Evolutionary conservation across 2,329 filamentous ascomycete species (phyloP).

Genomic region (Ceratocystis papillata): DNA sequence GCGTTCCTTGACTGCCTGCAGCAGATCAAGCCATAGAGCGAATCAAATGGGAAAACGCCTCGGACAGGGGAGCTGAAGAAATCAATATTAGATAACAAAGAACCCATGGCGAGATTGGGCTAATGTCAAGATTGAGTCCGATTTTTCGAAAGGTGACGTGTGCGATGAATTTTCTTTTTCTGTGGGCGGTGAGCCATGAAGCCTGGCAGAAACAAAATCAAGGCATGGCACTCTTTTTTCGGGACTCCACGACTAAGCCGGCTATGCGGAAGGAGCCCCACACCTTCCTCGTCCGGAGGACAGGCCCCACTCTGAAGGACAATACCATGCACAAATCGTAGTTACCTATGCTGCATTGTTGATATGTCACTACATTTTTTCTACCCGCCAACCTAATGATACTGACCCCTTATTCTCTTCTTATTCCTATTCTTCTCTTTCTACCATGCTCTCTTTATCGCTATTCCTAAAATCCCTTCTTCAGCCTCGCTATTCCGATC

Average conservation of each 20-base stretch:
- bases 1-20: not conserved
- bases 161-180: not conserved
- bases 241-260: not conserved
- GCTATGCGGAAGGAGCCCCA: not conserved
- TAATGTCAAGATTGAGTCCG: not conserved
- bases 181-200: not conserved
- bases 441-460: not conserved
- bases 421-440: not conserved
- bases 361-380: not conserved
- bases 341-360: not conserved
- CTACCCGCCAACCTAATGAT: not conserved
- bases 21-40: not conserved
- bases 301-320: not conserved
- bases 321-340: not conserved
- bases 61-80: not conserved
- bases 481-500: not conserved
- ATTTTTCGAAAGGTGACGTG: not conserved
- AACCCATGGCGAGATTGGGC: not conserved
- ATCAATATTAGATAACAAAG: not conserved
- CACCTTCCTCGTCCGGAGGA: not conserved
- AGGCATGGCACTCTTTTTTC: not conserved
- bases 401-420: not conserved
- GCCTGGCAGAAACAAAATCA: not conserved
- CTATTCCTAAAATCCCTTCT: not conserved
- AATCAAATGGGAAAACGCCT: not conserved